phyloP scores from a whole-genome alignment of 129 eudicot species.

The Arctium lappa region DNA sequence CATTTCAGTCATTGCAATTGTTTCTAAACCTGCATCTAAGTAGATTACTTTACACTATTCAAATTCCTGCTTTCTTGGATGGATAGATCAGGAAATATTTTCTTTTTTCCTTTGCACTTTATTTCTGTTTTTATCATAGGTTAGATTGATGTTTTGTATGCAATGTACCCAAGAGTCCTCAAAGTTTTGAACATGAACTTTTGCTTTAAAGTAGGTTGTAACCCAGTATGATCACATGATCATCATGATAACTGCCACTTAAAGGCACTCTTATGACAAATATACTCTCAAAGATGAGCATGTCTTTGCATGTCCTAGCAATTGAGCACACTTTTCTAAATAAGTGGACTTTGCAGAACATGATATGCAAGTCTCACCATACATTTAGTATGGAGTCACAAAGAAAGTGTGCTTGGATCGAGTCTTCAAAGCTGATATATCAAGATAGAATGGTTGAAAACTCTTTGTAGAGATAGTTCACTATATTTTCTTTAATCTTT shows the following conservation, averaged over 20 bases:
- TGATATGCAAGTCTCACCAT: background rate
- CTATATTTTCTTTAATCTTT: constrained; percentile 18
- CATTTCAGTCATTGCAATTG: background rate
- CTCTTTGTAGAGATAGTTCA: constrained; percentile 14
- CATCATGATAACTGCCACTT: background rate
- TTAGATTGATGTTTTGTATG: background rate
- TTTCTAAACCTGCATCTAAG: background rate
- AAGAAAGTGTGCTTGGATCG: background rate
- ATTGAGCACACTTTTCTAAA: background rate
- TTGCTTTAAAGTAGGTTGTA: constrained; percentile 2
- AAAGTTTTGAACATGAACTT: background rate
- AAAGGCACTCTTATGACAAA: background rate
- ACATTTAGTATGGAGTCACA: background rate
- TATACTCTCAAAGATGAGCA: background rate
- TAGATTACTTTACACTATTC: background rate
- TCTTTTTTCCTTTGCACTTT: background rate
- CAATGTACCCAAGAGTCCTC: background rate
- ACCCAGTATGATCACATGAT: background rate
- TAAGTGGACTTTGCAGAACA: background rate
- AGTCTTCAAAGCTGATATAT: background rate
- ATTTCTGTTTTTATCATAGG: background rate
- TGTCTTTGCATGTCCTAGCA: background rate
- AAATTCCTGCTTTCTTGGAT: background rate
- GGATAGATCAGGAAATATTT: background rate
- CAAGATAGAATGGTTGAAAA: background rate